Evolutionary conservation across 441 rosid genomes (phyloP).

Genomic region (Pelargonium australe): DNA sequence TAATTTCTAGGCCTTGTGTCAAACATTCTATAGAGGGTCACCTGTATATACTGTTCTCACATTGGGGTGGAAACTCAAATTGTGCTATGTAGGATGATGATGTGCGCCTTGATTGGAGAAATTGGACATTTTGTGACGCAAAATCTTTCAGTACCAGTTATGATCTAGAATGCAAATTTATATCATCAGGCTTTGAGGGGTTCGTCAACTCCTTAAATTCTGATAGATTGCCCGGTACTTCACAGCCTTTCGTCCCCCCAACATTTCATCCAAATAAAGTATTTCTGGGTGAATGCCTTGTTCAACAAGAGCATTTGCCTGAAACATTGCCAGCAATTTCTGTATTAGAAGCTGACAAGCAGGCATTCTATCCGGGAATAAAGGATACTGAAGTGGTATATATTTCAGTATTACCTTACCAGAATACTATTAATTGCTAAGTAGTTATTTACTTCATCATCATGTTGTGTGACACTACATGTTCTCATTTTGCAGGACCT

Average conservation of each 20-base stretch:
- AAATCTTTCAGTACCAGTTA: slow-evolving; percentile 15
- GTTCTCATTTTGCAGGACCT: slow-evolving; percentile 30
- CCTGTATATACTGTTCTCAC: slow-evolving; percentile 6
- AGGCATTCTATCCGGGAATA: slow-evolving; percentile 25
- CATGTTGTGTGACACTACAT: background rate
- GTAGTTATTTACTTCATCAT: background rate
- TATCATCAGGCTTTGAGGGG: slow-evolving; percentile 31
- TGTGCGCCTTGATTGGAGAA: slow-evolving; percentile 60
- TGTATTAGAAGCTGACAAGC: slow-evolving; percentile 24
- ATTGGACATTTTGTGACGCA: slow-evolving; percentile 52
- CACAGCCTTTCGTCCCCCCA: slow-evolving; percentile 23
- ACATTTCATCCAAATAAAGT: slow-evolving; percentile 21
- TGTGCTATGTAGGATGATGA: slow-evolving; percentile 38
- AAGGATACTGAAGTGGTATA: slow-evolving; percentile 32
- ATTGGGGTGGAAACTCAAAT: slow-evolving; percentile 10
- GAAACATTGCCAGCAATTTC: slow-evolving; percentile 30
- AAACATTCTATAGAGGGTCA: background rate
- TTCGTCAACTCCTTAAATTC: slow-evolving; percentile 33
- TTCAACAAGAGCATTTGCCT: slow-evolving; percentile 25
- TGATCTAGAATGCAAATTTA: slow-evolving; percentile 21
- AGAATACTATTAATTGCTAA: background rate
- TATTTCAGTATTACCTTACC: slow-evolving; percentile 6
- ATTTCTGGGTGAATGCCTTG: slow-evolving; percentile 23
- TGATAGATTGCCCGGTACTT: slow-evolving; percentile 28
- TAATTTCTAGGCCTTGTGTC: background rate